A percentile compares a stretch with the other conserved stretches of the same genome.
Conservation (phyloP, 2,329 filamentous ascomycete genomes). For the Didymella pomorum region DNA sequence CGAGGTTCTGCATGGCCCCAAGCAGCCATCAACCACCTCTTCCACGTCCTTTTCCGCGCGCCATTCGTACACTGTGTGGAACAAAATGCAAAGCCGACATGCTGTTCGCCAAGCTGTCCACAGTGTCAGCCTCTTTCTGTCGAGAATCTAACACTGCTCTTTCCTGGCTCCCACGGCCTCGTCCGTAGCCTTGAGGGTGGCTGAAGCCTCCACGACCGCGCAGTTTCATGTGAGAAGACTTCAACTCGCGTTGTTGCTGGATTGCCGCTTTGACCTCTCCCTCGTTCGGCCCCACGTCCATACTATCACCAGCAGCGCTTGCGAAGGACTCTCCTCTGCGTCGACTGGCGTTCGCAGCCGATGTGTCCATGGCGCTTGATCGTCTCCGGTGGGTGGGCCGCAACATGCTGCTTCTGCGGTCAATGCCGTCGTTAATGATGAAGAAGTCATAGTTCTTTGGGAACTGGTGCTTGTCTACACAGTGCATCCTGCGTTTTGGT, state of each 20-base stretch:
- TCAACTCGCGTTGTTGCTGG: constrained; percentile 20
- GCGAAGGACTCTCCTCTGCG: constrained; percentile 31
- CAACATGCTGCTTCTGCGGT: constrained; percentile 81
- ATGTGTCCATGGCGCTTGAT: constrained; percentile 37
- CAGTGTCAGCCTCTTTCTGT: constrained; percentile 56
- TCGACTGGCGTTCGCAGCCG: constrained; percentile 15
- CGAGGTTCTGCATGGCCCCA: not conserved
- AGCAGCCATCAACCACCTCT: constrained; percentile 19
- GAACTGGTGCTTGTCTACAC: constrained; percentile 94
- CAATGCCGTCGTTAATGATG: constrained; percentile 88
- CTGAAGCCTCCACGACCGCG: constrained; percentile 45
- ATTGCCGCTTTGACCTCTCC: constrained; percentile 20
- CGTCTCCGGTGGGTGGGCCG: constrained; percentile 51
- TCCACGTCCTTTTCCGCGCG: constrained; percentile 33
- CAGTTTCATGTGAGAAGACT: constrained; percentile 33
- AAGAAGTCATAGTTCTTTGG: constrained; percentile 65
- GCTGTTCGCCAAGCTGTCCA: constrained; percentile 70
- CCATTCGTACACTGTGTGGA: constrained; percentile 55
- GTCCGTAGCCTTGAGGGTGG: constrained; percentile 29
- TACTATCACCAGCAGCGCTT: constrained; percentile 29
- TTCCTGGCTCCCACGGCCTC: constrained; percentile 13
- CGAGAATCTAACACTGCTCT: constrained; percentile 3
- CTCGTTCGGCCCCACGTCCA: constrained; percentile 36
- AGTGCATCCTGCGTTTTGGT: constrained; percentile 84
- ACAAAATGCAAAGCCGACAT: constrained; percentile 78